Percentiles rank a stretch among this genome's conserved stretches.
Evolutionary conservation across 1,139 yeast genomes (phyloP).

Genomic region (Suhomyces maxii): DNA sequence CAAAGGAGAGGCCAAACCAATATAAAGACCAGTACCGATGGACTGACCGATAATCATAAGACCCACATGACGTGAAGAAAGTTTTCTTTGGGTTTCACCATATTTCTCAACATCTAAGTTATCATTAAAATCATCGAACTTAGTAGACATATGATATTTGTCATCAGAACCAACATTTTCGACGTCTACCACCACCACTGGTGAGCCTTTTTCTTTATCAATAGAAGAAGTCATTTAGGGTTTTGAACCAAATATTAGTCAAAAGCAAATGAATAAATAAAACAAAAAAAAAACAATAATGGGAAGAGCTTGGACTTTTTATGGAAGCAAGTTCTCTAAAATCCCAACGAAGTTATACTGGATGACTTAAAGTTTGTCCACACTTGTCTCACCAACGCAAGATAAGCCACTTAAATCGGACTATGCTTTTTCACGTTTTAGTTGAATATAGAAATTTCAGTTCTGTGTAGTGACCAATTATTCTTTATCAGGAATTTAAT

Average conservation of each 20-base stretch:
- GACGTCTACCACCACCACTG: slow-evolving; percentile 22
- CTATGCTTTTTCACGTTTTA: too few relatives aligned
- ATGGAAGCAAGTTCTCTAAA: not conserved
- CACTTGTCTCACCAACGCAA: too few relatives aligned
- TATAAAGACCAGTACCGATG: slow-evolving; percentile 50
- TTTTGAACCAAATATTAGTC: not conserved
- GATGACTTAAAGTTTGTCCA: not conserved
- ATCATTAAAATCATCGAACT: slow-evolving; percentile 35
- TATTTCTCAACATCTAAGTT: slow-evolving; percentile 31
- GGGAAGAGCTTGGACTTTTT: too few relatives aligned
- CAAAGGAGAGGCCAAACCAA: slow-evolving; percentile 37
- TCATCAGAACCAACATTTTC: slow-evolving; percentile 24
- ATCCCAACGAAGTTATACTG: not conserved
- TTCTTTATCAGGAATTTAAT: too few relatives aligned
- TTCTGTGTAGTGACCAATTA: too few relatives aligned
- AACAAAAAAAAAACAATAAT: too few relatives aligned
- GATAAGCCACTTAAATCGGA: too few relatives aligned
- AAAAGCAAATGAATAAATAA: not conserved
- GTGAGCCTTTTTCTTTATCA: slow-evolving; percentile 1
- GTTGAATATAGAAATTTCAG: too few relatives aligned
- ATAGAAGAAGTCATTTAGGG: not conserved
- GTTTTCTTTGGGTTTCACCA: slow-evolving; percentile 39
- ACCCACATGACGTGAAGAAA: slow-evolving; percentile 46
- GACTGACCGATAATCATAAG: slow-evolving; percentile 54
- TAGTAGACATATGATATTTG: slow-evolving; percentile 16